Base-by-base conservation (phyloP, 768 basidiomycete species). In the Xerocomus brunneocitrinus region DNA sequence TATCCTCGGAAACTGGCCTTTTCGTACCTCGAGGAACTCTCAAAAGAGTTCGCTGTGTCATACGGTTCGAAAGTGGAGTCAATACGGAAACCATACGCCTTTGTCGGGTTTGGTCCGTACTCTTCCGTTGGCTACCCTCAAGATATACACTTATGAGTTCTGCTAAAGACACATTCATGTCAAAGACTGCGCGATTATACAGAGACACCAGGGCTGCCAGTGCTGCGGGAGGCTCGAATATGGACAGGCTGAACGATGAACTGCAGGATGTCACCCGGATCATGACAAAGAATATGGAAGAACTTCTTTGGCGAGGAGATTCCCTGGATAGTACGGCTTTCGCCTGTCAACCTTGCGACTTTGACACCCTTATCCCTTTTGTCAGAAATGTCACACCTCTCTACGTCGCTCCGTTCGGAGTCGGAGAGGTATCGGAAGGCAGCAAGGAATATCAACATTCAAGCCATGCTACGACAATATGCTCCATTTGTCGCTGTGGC, bases 271-370 rank as follows among this genome's bases (percentile, higher is more conserved):
- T 99, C 55, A 98, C 97, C 46, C 79, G 92, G 59, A 98, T 99
- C 71, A 98, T 99, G 97, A 98, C 97, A 8, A 98, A 99, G 77
- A 98, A 99, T 66, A 99, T 99, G 95, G 97, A 99, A 72, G 97
- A 99, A 71, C 75, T 99, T 48, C 73, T 99, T 46, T 98, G 95
- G 97, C 79, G 97, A 68, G 97, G 97, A 27, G 97, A 99, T 69
- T 95, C 92, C 30, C 78, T 99, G 54, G 97, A 99, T 71, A 79
- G 97, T 95, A 65, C 61, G 89, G 74, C 43, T 38, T 25, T 57
- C n/a, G 12, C 14, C 24, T 45, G 32, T 53, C 31, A 39, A 2
- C 28, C 27, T 49, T 27, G 5, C 28, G 24, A 32, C 16, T 39
- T 31, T 62, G 24, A 55, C 55, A 31, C 19, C 6, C 16, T 50